These are phyloP conservation scores for Achaetomiella virescens DNA, from an alignment of 495 filamentous ascomycete genomes.

Conservation along the genomic window DNA sequence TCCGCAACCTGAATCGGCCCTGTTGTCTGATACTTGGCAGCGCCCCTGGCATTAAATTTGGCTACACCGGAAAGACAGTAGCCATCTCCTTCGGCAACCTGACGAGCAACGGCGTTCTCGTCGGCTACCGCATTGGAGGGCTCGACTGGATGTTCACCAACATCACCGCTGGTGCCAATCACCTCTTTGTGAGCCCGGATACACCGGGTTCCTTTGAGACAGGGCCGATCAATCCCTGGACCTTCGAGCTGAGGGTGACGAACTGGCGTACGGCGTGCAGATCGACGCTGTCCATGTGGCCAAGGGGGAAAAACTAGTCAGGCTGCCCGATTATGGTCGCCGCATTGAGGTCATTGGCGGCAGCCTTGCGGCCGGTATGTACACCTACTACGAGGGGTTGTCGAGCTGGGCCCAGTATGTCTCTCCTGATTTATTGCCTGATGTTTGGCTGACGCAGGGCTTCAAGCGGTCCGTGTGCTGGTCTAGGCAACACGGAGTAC, in stretches of 20 bases:
- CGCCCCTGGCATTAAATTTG: slow-evolving; percentile 57
- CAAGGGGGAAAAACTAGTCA: slow-evolving; percentile 42
- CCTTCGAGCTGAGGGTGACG: slow-evolving; percentile 53
- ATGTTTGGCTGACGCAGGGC: not conserved
- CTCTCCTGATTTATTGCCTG: not conserved
- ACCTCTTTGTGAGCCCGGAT: slow-evolving; percentile 49
- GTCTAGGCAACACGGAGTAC: slow-evolving; percentile 59
- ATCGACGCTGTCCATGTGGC: slow-evolving; percentile 51
- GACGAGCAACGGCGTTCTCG: slow-evolving; percentile 49
- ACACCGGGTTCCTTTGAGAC: slow-evolving; percentile 39
- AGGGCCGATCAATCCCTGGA: slow-evolving; percentile 36
- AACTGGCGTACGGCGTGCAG: slow-evolving; percentile 63
- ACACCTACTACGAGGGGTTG: slow-evolving; percentile 57
- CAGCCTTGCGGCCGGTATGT: slow-evolving; percentile 51
- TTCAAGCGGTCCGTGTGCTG: slow-evolving; percentile 44
- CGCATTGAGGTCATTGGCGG: slow-evolving; percentile 65
- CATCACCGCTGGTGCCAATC: slow-evolving; percentile 54
- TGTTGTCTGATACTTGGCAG: slow-evolving; percentile 20
- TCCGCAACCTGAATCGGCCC: not conserved
- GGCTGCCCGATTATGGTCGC: slow-evolving; percentile 44
- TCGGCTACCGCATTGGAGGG: slow-evolving; percentile 57
- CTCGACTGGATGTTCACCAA: slow-evolving; percentile 65
- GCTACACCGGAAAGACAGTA: slow-evolving; percentile 57
- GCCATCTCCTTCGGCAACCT: slow-evolving; percentile 57
- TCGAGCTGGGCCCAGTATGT: slow-evolving; percentile 52